These are phyloP conservation scores for Henningerozyma blattae DNA, from an alignment of 805 yeast species.

Conservation along the genomic window DNA sequence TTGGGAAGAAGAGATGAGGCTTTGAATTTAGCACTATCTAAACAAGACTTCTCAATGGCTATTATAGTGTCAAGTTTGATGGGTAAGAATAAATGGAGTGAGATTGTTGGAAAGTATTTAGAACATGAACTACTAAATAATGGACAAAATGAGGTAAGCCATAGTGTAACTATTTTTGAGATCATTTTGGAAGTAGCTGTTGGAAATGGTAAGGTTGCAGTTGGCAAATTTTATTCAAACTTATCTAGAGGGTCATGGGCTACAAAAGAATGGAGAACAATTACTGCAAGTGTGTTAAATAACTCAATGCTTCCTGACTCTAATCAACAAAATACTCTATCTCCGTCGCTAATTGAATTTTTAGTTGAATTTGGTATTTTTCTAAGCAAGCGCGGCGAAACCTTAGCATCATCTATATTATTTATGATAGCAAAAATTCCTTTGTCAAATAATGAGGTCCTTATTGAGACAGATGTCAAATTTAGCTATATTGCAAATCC, in stretches of 20 bases:
- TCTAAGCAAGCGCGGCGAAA: slow-evolving; percentile 24
- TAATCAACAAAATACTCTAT: slow-evolving; percentile 5
- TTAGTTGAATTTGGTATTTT: slow-evolving; percentile 40
- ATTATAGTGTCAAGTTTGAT: slow-evolving; percentile 55
- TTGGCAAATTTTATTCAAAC: slow-evolving; percentile 35
- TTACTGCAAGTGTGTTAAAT: slow-evolving; percentile 30
- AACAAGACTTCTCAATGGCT: slow-evolving; percentile 70
- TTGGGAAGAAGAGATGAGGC: slow-evolving; percentile 61
- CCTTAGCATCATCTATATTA: slow-evolving; percentile 32
- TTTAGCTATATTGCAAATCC: slow-evolving; percentile 32
- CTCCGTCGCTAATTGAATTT: slow-evolving; percentile 27
- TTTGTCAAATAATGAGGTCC: slow-evolving; percentile 23
- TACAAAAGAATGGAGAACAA: slow-evolving; percentile 37
- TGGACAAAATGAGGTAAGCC: slow-evolving; percentile 23
- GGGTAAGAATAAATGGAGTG: slow-evolving; percentile 49
- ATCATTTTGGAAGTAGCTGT: slow-evolving; percentile 48
- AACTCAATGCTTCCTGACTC: slow-evolving; percentile 10
- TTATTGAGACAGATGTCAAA: slow-evolving; percentile 20
- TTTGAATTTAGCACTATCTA: slow-evolving; percentile 43
- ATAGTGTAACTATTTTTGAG: slow-evolving; percentile 2
- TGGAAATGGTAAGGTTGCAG: slow-evolving; percentile 45
- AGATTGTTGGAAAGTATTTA: slow-evolving; percentile 46
- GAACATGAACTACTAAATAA: slow-evolving; percentile 33
- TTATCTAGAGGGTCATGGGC: slow-evolving; percentile 36
- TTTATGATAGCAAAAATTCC: slow-evolving; percentile 37